Conservation (phyloP, 169 alveolate genomes). For the Plasmodium inui region DNA sequence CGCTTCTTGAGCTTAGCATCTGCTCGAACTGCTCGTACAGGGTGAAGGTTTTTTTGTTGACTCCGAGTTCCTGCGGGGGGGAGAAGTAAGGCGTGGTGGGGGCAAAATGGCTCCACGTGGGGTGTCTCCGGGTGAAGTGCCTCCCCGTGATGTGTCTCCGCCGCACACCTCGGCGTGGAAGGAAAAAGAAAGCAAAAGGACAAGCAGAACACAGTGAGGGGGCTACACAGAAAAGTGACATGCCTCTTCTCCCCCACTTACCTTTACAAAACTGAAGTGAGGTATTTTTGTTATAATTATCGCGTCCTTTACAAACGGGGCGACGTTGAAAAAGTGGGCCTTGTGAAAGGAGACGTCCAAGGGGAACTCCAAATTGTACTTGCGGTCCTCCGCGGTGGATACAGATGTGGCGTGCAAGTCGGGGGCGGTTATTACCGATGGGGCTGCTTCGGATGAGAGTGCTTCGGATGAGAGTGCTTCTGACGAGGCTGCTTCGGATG, state of each 20-base stretch:
- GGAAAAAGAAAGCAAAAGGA: not conserved
- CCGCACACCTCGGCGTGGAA: not conserved
- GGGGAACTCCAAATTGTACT: constrained; percentile 50
- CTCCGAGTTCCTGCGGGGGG: constrained; percentile 47
- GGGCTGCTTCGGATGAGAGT: not conserved
- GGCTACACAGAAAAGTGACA: not conserved
- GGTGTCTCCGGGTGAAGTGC: not conserved
- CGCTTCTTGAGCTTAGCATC: constrained; percentile 54
- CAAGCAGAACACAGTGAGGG: not conserved
- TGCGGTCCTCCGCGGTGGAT: constrained; percentile 46
- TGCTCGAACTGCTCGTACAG: constrained; percentile 73
- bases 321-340: constrained; percentile 69
- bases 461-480: not conserved
- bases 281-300: constrained; percentile 64
- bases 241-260: not conserved
- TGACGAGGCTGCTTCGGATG: not conserved
- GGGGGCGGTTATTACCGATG: constrained; percentile 18
- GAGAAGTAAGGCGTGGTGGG: not conserved
- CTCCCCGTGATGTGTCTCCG: too few species aligned
- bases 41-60: constrained; percentile 38
- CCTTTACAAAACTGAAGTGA: constrained; percentile 64
- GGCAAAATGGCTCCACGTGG: not conserved
- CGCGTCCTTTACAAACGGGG: constrained; percentile 69
- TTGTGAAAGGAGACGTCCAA: constrained; percentile 68
- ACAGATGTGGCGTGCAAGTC: constrained; percentile 26